phyloP scores from a whole-genome alignment of 1,284 basidiomycete genomes.

The Fomes fomentarius region DNA sequence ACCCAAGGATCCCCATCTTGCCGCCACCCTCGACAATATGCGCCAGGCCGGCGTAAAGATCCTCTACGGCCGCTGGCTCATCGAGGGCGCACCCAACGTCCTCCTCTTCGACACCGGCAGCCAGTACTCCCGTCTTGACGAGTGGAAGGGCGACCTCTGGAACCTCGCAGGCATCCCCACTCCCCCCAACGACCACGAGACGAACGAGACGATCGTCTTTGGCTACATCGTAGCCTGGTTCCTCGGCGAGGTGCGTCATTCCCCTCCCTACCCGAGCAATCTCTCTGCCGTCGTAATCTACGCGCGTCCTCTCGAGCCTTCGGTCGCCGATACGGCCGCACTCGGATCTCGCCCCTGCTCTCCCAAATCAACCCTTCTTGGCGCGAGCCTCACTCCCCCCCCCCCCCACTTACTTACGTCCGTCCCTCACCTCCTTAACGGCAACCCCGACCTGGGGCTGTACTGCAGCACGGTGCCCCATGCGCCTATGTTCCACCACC shows the following conservation, averaged over 20 bases:
- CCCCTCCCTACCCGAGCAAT: neutral
- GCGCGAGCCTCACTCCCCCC: neutral
- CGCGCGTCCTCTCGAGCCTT: neutral
- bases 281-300: neutral
- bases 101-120: slow-evolving; percentile 95
- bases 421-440: slow-evolving; percentile 1
- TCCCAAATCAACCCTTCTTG: neutral
- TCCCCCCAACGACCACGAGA: slow-evolving; percentile 95
- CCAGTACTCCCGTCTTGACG: slow-evolving; percentile 87
- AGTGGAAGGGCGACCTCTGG: slow-evolving; percentile 99
- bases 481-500: neutral
- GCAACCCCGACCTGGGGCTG: slow-evolving; percentile 7
- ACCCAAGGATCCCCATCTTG: slow-evolving; percentile 75
- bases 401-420: neutral
- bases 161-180: slow-evolving; percentile 97
- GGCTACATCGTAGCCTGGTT: slow-evolving; percentile 99
- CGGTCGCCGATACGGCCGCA: neutral
- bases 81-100: slow-evolving; percentile 94
- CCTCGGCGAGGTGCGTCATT: slow-evolving; percentile 83
- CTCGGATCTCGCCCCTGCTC: slow-evolving; percentile 6
- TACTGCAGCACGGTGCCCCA: neutral
- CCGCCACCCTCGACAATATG: slow-evolving; percentile 77
- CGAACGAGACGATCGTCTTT: slow-evolving; percentile 98
- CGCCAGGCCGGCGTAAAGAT: slow-evolving; percentile 88
- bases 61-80: slow-evolving; percentile 96